phyloP scores from a whole-genome alignment of 768 basidiomycete genomes.

The Boletus sp. region DNA sequence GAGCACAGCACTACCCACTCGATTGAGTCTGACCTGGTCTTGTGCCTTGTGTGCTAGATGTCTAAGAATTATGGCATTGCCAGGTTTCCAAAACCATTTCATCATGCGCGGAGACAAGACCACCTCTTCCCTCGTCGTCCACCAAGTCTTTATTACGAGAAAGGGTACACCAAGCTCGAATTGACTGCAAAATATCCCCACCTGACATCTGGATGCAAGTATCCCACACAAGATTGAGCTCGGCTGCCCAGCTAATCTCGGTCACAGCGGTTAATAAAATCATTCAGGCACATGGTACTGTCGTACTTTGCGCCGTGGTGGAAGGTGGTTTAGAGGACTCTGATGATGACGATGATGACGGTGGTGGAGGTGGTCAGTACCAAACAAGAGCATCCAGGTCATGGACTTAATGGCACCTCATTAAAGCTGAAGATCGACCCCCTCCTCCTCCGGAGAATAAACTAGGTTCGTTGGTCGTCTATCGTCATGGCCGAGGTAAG shows the following conservation, averaged over 20 bases:
- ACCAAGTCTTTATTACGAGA: conserved; percentile 25
- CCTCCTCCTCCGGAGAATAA: conserved; percentile 46
- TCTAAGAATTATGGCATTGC: conserved; percentile 10
- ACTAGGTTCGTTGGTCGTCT: conserved; percentile 46
- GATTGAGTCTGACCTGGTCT: neutral
- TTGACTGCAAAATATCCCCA: conserved; percentile 38
- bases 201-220: conserved; percentile 43
- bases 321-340: conserved; percentile 44
- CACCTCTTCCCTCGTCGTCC: conserved; percentile 16
- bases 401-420: neutral
- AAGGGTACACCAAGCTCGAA: conserved; percentile 26
- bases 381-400: conserved; percentile 16
- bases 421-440: conserved; percentile 12
- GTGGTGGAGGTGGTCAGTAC: conserved; percentile 16
- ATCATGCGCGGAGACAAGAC: conserved; percentile 24
- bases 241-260: neutral
- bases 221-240: neutral
- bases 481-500: conserved; percentile 32
- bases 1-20: neutral
- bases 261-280: conserved; percentile 51
- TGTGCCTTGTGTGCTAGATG: conserved; percentile 8
- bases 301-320: conserved; percentile 47
- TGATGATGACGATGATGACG: conserved; percentile 16
- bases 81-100: conserved; percentile 23
- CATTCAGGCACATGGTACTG: conserved; percentile 41